These are phyloP conservation scores for Dryas integrifolia DNA, from an alignment of 331 rosid species.

Conservation along the genomic window DNA sequence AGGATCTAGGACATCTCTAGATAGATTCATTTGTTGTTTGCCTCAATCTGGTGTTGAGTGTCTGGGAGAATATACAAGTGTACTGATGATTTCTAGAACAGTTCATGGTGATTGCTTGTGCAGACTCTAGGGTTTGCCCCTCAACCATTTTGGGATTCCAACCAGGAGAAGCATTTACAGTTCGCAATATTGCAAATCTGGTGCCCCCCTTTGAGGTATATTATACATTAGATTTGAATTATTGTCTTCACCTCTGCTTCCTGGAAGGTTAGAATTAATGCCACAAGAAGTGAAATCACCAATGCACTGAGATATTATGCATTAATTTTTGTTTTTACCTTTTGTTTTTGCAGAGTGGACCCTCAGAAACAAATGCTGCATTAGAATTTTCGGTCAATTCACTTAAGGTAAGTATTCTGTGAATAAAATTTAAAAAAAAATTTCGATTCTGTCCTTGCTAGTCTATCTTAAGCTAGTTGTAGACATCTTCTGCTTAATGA, in stretches of 20 bases:
- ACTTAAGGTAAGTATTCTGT: constrained; percentile 53
- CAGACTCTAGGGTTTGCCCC: constrained; percentile 97
- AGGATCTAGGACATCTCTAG: not conserved
- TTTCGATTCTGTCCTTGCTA: not conserved
- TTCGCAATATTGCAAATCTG: constrained; percentile 90
- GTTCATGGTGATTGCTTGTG: constrained; percentile 98
- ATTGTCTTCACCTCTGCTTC: not conserved
- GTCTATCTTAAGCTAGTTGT: not conserved
- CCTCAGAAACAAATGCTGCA: constrained; percentile 91
- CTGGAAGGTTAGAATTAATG: constrained; percentile 7
- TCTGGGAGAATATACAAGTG: constrained; percentile 16
- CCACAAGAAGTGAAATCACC: not conserved
- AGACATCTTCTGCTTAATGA: not conserved
- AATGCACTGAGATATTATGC: not conserved
- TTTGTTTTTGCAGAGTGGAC: constrained; percentile 65
- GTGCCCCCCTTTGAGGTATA: constrained; percentile 81
- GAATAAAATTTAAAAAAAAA: not conserved
- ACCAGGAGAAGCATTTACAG: constrained; percentile 87
- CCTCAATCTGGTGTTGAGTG: constrained; percentile 11
- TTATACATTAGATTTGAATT: constrained; percentile 16
- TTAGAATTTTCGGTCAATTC: constrained; percentile 81
- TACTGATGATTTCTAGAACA: constrained; percentile 59
- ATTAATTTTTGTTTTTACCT: constrained; percentile 12
- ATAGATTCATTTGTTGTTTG: constrained; percentile 5
- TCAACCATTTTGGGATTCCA: constrained; percentile 79